Evolutionary conservation across 805 yeast species (phyloP).

Genomic region (Yarrowia keelungensis): DNA sequence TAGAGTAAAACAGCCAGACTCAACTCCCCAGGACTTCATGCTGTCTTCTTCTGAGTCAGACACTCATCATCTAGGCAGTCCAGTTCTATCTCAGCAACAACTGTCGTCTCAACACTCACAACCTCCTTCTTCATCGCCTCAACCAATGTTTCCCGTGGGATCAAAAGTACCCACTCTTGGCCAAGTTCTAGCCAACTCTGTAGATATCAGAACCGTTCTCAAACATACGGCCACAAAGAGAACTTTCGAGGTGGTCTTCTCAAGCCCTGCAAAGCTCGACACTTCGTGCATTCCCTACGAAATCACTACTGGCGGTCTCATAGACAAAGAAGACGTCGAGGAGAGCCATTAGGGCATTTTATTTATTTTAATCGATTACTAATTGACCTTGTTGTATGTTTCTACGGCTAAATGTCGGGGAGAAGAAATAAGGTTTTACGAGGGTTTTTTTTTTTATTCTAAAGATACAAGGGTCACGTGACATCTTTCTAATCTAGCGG

Average conservation of each 20-base stretch:
- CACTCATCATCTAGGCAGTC: not conserved
- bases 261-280: constrained; percentile 4
- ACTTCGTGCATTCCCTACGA: constrained; percentile 6
- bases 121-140: not conserved
- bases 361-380: not conserved
- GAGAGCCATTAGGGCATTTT: not conserved
- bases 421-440: too few relatives aligned
- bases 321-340: not conserved
- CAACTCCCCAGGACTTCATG: not conserved
- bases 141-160: not conserved
- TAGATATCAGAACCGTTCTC: constrained; percentile 7
- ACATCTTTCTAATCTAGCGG: not conserved
- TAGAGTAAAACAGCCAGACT: not conserved
- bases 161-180: constrained; percentile 20
- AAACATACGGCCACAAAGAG: not conserved
- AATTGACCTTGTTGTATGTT: too few relatives aligned
- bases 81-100: not conserved
- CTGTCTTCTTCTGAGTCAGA: constrained; percentile 4
- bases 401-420: too few relatives aligned
- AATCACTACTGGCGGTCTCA: not conserved
- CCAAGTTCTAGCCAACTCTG: constrained; percentile 7
- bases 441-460: too few relatives aligned
- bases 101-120: not conserved
- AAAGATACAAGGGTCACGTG: constrained; percentile 26
- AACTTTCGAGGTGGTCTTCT: constrained; percentile 21